A percentile compares a stretch with the other conserved stretches of the same genome.
These are phyloP conservation scores for Leccinum rimulosum DNA, from an alignment of 768 basidiomycete species.

Conservation along the genomic window DNA sequence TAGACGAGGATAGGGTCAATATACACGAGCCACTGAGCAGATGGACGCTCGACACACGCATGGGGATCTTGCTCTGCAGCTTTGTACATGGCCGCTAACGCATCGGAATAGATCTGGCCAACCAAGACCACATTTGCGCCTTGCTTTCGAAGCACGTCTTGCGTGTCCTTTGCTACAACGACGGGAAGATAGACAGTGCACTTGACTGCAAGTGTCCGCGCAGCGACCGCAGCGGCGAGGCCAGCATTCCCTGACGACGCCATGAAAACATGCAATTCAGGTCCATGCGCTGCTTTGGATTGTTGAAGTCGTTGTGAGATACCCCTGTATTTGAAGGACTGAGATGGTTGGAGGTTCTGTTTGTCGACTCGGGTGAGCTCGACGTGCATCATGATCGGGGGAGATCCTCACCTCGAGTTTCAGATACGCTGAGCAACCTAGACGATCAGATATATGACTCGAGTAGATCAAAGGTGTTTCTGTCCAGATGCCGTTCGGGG, in stretches of 20 bases:
- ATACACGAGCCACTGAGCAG: neutral
- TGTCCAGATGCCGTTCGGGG: constrained; percentile 42
- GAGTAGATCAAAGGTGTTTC: constrained; percentile 69
- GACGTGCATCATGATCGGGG: neutral
- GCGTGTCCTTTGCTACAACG: constrained; percentile 46
- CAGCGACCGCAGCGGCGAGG: constrained; percentile 64
- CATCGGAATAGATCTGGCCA: constrained; percentile 59
- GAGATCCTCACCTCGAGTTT: constrained; percentile 61
- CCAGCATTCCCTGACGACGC: constrained; percentile 86
- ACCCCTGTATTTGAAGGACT: constrained; percentile 78
- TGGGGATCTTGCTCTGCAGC: constrained; percentile 43
- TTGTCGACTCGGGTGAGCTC: neutral
- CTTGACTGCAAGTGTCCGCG: constrained; percentile 48
- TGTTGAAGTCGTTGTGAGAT: constrained; percentile 60
- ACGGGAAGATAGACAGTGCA: constrained; percentile 71
- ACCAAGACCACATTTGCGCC: constrained; percentile 57
- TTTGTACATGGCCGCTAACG: constrained; percentile 48
- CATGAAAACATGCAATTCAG: constrained; percentile 57
- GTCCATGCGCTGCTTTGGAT: constrained; percentile 49
- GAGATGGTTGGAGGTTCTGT: constrained; percentile 68
- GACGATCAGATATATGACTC: constrained; percentile 48
- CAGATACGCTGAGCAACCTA: constrained; percentile 57
- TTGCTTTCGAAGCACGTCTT: constrained; percentile 49
- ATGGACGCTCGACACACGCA: constrained; percentile 43
- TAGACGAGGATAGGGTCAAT: constrained; percentile 24